phyloP scores from a whole-genome alignment of 1,139 yeast genomes.

The Nakaseomyces uthaithaninus region DNA sequence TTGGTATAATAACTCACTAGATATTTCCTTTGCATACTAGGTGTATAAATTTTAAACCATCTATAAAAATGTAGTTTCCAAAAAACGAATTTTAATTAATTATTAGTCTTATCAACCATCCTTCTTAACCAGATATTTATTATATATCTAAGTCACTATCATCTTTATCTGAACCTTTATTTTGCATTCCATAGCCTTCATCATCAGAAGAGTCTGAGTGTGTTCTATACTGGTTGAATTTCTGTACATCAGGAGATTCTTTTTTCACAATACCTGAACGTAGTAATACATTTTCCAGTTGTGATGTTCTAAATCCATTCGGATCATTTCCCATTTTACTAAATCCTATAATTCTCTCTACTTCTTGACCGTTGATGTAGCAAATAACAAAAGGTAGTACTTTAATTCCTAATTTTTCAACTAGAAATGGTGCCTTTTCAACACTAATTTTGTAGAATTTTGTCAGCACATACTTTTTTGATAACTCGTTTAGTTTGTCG shows the following conservation, averaged over 20 bases:
- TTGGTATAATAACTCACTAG: too few relatives aligned
- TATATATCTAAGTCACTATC: constrained; percentile 38
- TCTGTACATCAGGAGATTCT: background rate
- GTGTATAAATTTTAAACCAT: background rate
- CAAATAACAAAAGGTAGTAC: constrained; percentile 65
- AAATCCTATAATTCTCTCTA: constrained; percentile 57
- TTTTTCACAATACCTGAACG: background rate
- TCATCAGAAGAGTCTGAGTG: background rate
- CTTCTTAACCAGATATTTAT: background rate
- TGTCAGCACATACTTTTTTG: constrained; percentile 51
- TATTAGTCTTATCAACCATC: too few relatives aligned
- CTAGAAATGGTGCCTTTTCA: constrained; percentile 62
- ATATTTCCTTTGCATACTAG: background rate
- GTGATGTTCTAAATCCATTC: constrained; percentile 36
- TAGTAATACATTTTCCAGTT: constrained; percentile 37
- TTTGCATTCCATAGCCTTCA: background rate
- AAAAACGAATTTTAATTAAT: too few relatives aligned
- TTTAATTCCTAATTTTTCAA: constrained; percentile 50
- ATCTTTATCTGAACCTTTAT: constrained; percentile 22
- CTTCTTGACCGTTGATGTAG: constrained; percentile 54
- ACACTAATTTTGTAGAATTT: constrained; percentile 54
- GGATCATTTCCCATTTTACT: constrained; percentile 41
- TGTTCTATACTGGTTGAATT: background rate
- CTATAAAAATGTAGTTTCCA: background rate
- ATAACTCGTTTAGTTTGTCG: constrained; percentile 38